Base-by-base conservation (phyloP, 1,139 yeast species). In the Kodamaea sp. region DNA sequence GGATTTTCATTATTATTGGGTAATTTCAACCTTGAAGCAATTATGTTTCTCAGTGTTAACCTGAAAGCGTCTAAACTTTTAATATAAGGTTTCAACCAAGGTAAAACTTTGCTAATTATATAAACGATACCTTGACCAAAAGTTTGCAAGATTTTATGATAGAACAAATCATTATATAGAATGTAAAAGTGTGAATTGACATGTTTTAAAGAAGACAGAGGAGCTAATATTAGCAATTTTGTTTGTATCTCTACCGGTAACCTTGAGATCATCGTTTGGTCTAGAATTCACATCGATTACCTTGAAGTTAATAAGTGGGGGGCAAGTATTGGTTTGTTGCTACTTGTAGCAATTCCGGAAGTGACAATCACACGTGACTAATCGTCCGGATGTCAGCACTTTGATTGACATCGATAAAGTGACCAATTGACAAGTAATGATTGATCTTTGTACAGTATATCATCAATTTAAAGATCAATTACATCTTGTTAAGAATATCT, bases 181-280 rank as follows among this genome's bases (percentile, higher is more conserved):
- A 63, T 52, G 44, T 69, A 70, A 45, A 68, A 70, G 44, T 70
- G 71, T 9, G 68, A 54, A 49, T 69, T 75, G 41, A 65, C 63
- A 26, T 62, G 56, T 42, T 65, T 67, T 39, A 75, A 64, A 5
- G 67, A 67, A 47, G 63, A 67, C 43, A 48, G 43, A 1, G 82
- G 81, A n/a, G 60, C 66, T 26, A 62, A 57, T 26, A 49, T 47
- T 22, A 78, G 55, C 23, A 79, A 52, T 40, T 60, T 51, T 24
- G 69, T 62, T 37, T 75, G 71, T 15, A 80, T 66, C 52, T 80
- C 86, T 9, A 67, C 46, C 2, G 85, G 85, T 29, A 79, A 32
- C 20, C 30, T 35, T 5, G 47, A 31, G 10, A 50, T 31, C 53
- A 50, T 48, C 11, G 20, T 15, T 15, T 15, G 20, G 20, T 15